Conservation (phyloP, 768 basidiomycete genomes). For the Tricholoma saponaceum region DNA sequence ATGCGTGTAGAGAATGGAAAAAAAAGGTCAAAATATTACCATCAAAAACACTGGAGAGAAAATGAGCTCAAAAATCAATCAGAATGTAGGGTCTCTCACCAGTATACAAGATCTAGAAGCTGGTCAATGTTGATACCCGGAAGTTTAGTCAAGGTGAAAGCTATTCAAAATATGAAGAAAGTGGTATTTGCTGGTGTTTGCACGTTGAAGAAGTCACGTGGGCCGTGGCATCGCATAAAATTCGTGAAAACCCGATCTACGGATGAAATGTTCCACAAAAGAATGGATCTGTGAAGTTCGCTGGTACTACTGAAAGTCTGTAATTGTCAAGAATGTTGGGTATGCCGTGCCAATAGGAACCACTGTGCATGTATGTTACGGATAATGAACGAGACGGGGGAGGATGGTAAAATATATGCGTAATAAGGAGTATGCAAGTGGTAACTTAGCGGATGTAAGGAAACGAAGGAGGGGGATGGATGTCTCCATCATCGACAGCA, state of each 20-base stretch:
- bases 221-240: background rate
- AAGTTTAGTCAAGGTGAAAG: too few species aligned
- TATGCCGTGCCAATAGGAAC: conserved; percentile 16
- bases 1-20: too few species aligned
- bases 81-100: background rate
- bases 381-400: background rate
- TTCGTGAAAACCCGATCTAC: conserved; percentile 9
- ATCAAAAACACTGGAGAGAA: background rate
- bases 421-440: conserved; percentile 10
- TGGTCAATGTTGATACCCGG: background rate
- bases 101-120: too few species aligned
- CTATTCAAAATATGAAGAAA: background rate
- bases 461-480: background rate
- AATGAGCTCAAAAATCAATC: background rate
- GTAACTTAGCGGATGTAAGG: conserved; percentile 10
- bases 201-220: background rate
- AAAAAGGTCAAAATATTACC: background rate
- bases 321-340: conserved; percentile 13
- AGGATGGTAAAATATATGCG: conserved; percentile 2
- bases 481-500: conserved; percentile 8
- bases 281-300: conserved; percentile 3
- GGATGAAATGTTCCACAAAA: conserved; percentile 6
- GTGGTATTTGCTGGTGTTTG: background rate
- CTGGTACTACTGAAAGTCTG: conserved; percentile 1
- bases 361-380: conserved; percentile 8